phyloP scores from a whole-genome alignment of 345 rosid species.

The Gossypium herbaceum region DNA sequence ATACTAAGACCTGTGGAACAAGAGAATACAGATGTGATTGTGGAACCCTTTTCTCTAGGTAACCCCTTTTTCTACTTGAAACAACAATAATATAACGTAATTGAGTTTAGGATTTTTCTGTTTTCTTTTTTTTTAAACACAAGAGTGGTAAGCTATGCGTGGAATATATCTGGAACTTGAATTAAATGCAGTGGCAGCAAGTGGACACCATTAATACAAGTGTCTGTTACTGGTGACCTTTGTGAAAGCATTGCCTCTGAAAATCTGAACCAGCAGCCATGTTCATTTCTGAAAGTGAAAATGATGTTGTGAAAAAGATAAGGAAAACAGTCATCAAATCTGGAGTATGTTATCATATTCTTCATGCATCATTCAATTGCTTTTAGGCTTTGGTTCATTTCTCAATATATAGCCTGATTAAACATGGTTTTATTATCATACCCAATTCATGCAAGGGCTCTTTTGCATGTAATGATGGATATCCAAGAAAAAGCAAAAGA shows the following conservation, averaged over 20 bases:
- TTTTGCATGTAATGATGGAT: background rate
- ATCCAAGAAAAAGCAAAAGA: slow-evolving; percentile 21
- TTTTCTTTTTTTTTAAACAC: slow-evolving; percentile 8
- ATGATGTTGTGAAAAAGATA: background rate
- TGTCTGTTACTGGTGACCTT: slow-evolving; percentile 27
- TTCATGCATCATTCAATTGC: slow-evolving; percentile 7
- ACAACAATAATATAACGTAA: background rate
- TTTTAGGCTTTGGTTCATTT: background rate
- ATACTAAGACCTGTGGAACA: slow-evolving; percentile 90
- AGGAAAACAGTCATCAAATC: slow-evolving; percentile 15
- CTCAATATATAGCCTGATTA: background rate
- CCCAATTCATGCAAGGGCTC: slow-evolving; percentile 5
- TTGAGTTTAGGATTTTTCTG: slow-evolving; percentile 7
- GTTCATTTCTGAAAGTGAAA: slow-evolving; percentile 16
- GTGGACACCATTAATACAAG: slow-evolving; percentile 36
- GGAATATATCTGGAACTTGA: slow-evolving; percentile 31
- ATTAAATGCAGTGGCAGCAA: slow-evolving; percentile 36
- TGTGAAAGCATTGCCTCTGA: slow-evolving; percentile 27
- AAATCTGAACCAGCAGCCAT: slow-evolving; percentile 25
- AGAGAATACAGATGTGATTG: slow-evolving; percentile 94
- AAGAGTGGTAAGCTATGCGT: slow-evolving; percentile 26
- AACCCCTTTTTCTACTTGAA: slow-evolving; percentile 4
- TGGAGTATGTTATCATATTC: slow-evolving; percentile 6
- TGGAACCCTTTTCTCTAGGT: slow-evolving; percentile 93
- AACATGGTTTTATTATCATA: background rate